A percentile compares a stretch with the other conserved stretches of the same genome.
phyloP scores from a whole-genome alignment of 176 grass and related monocot genomes.

The Aegilops bicornis region DNA sequence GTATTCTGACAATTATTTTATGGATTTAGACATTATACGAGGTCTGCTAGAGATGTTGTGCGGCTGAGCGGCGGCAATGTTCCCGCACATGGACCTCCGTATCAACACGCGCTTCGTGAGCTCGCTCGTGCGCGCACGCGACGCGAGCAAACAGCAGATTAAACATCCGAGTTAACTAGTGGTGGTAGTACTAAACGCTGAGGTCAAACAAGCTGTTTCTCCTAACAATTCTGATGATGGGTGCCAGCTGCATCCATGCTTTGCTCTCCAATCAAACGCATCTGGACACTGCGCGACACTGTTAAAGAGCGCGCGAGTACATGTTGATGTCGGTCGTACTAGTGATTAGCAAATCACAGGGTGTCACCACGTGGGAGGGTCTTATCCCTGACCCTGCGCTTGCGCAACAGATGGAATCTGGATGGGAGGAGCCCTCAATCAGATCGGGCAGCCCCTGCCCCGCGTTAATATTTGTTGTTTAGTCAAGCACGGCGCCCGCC shows the following conservation, averaged over 20 bases:
- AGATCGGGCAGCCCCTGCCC: too few species aligned
- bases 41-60: too few species aligned
- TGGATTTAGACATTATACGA: too few species aligned
- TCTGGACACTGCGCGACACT: neutral
- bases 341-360: constrained; percentile 8
- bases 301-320: neutral
- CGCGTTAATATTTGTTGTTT: neutral
- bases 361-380: constrained; percentile 17
- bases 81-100: neutral
- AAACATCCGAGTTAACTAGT: too few species aligned
- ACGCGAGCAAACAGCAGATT: too few species aligned
- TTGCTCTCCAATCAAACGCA: neutral
- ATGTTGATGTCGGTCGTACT: neutral
- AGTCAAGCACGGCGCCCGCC: too few species aligned
- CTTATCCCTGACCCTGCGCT: neutral
- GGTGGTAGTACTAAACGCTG: neutral
- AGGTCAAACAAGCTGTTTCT: neutral
- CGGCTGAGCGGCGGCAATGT: neutral
- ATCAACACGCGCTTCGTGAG: neutral
- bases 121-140: too few species aligned
- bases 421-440: neutral
- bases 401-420: constrained; percentile 29
- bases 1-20: too few species aligned
- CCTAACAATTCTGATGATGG: neutral
- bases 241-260: neutral